Evolutionary conservation across 768 basidiomycete species (phyloP), one percentile per base, ranked within the genome.

Genomic region (Lactarius sanguifluus): DNA sequence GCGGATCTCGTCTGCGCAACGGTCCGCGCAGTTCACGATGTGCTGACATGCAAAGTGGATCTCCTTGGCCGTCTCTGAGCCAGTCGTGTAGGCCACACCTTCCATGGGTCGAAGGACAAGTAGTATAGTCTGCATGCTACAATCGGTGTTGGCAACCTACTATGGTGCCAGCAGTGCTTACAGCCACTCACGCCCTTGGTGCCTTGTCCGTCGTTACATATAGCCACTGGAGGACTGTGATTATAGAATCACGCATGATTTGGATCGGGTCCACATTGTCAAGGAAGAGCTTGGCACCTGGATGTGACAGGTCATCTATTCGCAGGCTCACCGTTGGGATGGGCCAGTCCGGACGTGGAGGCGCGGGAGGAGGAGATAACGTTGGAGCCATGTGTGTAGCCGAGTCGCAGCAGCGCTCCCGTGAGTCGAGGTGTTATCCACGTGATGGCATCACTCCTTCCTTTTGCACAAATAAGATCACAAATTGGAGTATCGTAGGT

Each of bases 31-130:
- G 61, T 79, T 77, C 59, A 76, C 76, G 75, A 92, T 81, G 75
- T 92, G 84, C 57, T 86, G 80, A 28, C 88, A 81, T 8, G 89
- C 88, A 58, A 91, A 81, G 72, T 90, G 86, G 36, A 92, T 86
- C 76, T 92, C 87, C 77, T 93, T 92, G 74, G 85, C 79, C 18
- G 79, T 73, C 15, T 76, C 69, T 0, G 79, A 78, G 62, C 90
- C 89, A 43, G 72, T 79, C 0, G 90, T 88, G 74, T 89, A 80
- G 38, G 91, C 91, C 12, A 91, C 85, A 38, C 90, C 90, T 23
- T 81, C 80, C 82, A 91, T 89, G 38, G 83, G 75, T 20, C 86
- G 82, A 50, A 91, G 80, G 64, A 89, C 81, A 59, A 91, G 83
- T 1, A 77, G 73, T 69, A 91, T 82, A 6, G 62, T 57, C 41